Evolutionary conservation across 306 rosid genomes (phyloP).

Genomic region (Sophora flavescens): DNA sequence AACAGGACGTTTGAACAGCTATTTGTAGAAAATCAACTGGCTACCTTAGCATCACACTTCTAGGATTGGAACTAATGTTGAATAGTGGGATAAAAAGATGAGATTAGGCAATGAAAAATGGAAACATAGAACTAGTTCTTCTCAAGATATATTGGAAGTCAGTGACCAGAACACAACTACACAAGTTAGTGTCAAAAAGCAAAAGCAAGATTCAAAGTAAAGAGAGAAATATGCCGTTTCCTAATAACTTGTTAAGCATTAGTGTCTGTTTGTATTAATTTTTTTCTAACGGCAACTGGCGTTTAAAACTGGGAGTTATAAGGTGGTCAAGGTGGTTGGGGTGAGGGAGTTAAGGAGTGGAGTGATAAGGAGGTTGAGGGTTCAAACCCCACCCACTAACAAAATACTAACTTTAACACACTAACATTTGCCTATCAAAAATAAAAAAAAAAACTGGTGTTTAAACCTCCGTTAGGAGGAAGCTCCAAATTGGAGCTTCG

Average conservation of each 20-base stretch:
- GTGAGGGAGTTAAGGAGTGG: too few species aligned
- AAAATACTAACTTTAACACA: too few species aligned
- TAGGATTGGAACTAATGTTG: constrained; percentile 26
- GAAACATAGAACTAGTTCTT: constrained; percentile 3
- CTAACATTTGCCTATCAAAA: too few species aligned
- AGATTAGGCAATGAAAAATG: neutral
- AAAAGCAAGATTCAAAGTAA: constrained; percentile 24
- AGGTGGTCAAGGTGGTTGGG: too few species aligned
- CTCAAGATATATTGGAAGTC: neutral
- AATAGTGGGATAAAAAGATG: neutral
- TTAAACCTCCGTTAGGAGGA: too few species aligned
- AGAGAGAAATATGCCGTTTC: constrained; percentile 12
- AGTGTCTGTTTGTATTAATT: too few species aligned
- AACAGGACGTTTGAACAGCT: constrained; percentile 5
- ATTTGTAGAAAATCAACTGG: neutral
- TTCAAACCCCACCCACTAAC: too few species aligned
- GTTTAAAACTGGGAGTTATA: too few species aligned
- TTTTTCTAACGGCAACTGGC: too few species aligned
- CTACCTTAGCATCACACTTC: constrained; percentile 1
- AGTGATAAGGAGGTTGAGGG: too few species aligned
- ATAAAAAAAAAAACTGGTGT: too few species aligned
- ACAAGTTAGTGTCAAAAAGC: neutral
- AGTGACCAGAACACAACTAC: neutral
- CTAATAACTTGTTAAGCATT: neutral
- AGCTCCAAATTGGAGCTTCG: too few species aligned